Conservation (phyloP, 352 stramenopile genomes). For the Pelagophyceae sp. region DNA sequence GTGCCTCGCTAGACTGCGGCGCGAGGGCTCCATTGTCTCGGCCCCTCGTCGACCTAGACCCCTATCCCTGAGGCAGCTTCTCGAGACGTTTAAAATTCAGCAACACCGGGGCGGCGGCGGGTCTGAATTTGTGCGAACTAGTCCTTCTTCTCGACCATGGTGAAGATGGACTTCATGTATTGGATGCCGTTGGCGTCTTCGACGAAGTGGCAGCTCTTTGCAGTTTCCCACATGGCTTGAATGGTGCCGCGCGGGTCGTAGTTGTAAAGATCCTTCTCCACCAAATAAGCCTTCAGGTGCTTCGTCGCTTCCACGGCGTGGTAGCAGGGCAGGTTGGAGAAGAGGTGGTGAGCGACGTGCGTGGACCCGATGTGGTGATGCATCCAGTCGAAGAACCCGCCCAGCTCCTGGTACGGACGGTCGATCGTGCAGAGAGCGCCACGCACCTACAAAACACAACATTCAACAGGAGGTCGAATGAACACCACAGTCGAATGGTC, state of each 20-base stretch:
- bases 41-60: neutral
- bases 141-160: neutral
- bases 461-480: no score
- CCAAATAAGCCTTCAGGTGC: conserved; percentile 78
- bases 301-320: conserved; percentile 87
- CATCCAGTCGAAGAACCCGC: conserved; percentile 83
- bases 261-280: conserved; percentile 63
- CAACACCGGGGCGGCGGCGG: no score
- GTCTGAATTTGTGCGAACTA: neutral
- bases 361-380: conserved; percentile 95
- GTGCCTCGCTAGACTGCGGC: neutral
- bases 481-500: no score
- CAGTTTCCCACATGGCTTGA: conserved; percentile 78
- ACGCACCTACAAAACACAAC: no score
- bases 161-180: conserved; percentile 48
- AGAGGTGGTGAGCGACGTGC: conserved; percentile 95
- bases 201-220: conserved; percentile 84
- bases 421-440: conserved; percentile 94
- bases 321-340: conserved; percentile 98
- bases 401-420: conserved; percentile 66
- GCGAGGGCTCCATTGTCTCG: neutral
- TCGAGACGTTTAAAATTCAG: no score
- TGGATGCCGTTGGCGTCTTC: conserved; percentile 66
- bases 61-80: no score
- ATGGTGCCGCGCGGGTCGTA: conserved; percentile 80